Percentiles rank a stretch among this genome's conserved stretches.
phyloP scores from a whole-genome alignment of 257 asterid species.

The Oldenlandia corymbosa region DNA sequence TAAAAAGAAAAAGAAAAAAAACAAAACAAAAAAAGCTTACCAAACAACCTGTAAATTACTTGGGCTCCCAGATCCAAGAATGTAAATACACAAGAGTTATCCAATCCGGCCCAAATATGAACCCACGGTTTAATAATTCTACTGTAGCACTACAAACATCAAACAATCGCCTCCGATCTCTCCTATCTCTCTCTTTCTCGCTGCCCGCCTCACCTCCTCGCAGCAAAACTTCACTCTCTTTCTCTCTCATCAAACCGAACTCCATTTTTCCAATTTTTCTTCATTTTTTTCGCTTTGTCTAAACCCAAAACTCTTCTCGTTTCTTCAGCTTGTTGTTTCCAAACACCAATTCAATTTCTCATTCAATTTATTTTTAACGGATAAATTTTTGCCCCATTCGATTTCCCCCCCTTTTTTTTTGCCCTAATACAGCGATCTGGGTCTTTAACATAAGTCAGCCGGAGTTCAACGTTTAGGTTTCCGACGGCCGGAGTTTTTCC shows the following conservation, averaged over 20 bases:
- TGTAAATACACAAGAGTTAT: too few relatives aligned
- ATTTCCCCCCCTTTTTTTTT: neutral
- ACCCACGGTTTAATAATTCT: constrained; percentile 27
- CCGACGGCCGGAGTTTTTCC: constrained; percentile 15
- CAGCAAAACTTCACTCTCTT: constrained; percentile 16
- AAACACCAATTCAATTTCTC: too few relatives aligned
- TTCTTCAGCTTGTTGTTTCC: neutral
- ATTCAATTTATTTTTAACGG: neutral
- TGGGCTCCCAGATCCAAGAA: neutral
- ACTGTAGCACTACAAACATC: constrained; percentile 19
- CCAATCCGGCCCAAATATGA: constrained; percentile 11
- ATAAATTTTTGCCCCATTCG: neutral
- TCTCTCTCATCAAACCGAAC: constrained; percentile 10
- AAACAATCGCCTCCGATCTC: constrained; percentile 34
- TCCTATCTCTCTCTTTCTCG: constrained; percentile 31
- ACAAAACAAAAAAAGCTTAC: too few relatives aligned
- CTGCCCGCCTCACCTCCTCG: constrained; percentile 16
- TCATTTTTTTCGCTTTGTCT: constrained; percentile 3
- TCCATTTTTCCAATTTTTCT: constrained; percentile 7
- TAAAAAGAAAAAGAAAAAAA: too few relatives aligned
- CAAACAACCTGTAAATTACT: neutral
- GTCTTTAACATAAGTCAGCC: constrained; percentile 35
- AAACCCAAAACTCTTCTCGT: neutral
- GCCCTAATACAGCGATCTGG: constrained; percentile 55
- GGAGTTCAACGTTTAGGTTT: constrained; percentile 24